A percentile compares a stretch with the other conserved stretches of the same genome.
phyloP scores from a whole-genome alignment of 805 yeast species.

The Yarrowia keelungensis region DNA sequence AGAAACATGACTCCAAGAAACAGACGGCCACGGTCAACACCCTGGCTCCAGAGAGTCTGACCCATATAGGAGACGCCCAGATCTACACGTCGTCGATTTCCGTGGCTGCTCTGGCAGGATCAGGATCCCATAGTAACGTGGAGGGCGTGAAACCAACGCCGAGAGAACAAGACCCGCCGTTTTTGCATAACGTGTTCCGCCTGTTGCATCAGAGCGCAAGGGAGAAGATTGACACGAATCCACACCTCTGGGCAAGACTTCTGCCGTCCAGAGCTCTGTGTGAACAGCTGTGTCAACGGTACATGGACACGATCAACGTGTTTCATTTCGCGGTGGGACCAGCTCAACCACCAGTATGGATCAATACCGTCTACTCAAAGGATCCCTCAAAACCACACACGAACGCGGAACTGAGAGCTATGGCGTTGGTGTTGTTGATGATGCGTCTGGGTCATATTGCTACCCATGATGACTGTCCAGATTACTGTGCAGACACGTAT shows the following conservation, averaged over 20 bases:
- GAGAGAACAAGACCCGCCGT: conserved; percentile 13
- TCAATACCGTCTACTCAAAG: conserved; percentile 18
- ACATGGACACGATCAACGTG: conserved; percentile 34
- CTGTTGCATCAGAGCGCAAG: conserved; percentile 21
- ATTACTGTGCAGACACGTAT: conserved; percentile 28
- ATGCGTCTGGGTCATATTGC: conserved; percentile 27
- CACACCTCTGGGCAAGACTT: conserved; percentile 15
- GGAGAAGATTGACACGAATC: conserved; percentile 19
- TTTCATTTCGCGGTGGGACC: conserved; percentile 28
- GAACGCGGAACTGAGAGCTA: conserved; percentile 17
- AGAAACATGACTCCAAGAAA: conserved; percentile 21
- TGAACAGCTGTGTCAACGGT: conserved; percentile 17
- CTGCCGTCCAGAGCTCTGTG: conserved; percentile 26
- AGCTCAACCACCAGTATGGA: conserved; percentile 11
- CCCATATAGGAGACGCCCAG: conserved; percentile 29
- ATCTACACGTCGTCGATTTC: conserved; percentile 17
- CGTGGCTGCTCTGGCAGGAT: conserved; percentile 26
- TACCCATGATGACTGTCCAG: conserved; percentile 27
- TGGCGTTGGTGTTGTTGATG: conserved; percentile 23
- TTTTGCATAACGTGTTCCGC: conserved; percentile 17
- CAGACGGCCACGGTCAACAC: conserved; percentile 13
- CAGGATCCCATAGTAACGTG: conserved; percentile 8
- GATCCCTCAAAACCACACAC: conserved; percentile 15
- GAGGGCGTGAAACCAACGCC: conserved; percentile 23
- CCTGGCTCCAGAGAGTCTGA: conserved; percentile 14